phyloP scores from a whole-genome alignment of 306 rosid species.

The Cyclanthera cordifolia region DNA sequence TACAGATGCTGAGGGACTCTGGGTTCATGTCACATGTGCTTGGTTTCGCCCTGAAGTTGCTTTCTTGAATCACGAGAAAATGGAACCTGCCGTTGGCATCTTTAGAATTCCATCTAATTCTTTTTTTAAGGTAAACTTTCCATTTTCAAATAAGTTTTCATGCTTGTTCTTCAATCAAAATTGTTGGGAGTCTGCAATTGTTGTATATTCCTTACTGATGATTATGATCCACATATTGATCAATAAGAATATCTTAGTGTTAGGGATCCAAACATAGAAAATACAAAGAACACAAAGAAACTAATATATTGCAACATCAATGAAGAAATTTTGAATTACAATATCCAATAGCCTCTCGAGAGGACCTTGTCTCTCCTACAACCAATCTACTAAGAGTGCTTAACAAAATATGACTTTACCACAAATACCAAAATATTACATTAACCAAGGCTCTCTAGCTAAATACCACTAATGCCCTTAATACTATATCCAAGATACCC shows the following conservation, averaged over 20 bases:
- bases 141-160: background rate
- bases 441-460: no score
- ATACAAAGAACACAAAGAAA: no score
- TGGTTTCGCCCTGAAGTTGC: slow-evolving; percentile 85
- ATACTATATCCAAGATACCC: no score
- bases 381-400: no score
- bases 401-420: no score
- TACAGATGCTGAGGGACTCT: slow-evolving; percentile 71
- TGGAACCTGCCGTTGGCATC: slow-evolving; percentile 96
- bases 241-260: background rate
- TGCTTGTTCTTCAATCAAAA: background rate
- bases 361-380: no score
- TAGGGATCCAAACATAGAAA: no score
- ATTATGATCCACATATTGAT: background rate
- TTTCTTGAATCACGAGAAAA: slow-evolving; percentile 61
- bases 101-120: slow-evolving; percentile 60
- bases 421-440: no score
- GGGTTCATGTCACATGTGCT: slow-evolving; percentile 96
- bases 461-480: no score
- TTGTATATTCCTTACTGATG: background rate
- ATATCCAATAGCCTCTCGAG: no score
- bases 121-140: slow-evolving; percentile 58
- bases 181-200: background rate
- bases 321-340: no score
- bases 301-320: no score